Evolutionary conservation across 805 yeast species (phyloP).

Genomic region (Candida germanica): DNA sequence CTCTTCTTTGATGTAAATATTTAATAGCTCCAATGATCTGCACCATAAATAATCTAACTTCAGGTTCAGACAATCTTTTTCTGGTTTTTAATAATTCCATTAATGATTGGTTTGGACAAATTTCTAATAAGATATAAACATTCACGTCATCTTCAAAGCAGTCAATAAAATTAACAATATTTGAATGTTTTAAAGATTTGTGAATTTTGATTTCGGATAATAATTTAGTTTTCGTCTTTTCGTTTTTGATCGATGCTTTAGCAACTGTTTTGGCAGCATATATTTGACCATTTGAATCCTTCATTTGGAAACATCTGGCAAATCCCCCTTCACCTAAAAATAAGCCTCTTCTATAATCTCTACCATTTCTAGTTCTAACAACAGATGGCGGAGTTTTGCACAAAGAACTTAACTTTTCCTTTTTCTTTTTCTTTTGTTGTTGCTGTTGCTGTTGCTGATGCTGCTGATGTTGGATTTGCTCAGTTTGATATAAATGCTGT

Average conservation of each 20-base stretch:
- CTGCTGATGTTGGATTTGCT: constrained; percentile 9
- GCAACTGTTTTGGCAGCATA: constrained; percentile 98
- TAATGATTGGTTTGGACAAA: constrained; percentile 90
- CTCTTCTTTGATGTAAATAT: constrained; percentile 87
- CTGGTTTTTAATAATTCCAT: constrained; percentile 89
- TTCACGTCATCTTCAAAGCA: constrained; percentile 96
- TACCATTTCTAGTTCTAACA: constrained; percentile 81
- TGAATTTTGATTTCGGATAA: constrained; percentile 94
- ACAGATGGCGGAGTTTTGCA: constrained; percentile 97
- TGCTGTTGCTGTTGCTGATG: constrained; percentile 19
- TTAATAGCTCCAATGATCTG: constrained; percentile 93
- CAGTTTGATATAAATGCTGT: constrained; percentile 12
- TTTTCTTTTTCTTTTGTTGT: constrained; percentile 57
- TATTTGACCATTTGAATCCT: constrained; percentile 79
- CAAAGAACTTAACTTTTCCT: constrained; percentile 82
- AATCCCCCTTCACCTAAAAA: constrained; percentile 98
- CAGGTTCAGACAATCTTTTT: constrained; percentile 84
- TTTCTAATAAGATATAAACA: constrained; percentile 89
- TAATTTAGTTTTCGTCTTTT: constrained; percentile 81
- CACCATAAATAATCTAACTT: constrained; percentile 83
- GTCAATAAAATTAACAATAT: constrained; percentile 88
- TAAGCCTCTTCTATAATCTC: constrained; percentile 85
- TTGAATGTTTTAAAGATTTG: constrained; percentile 81
- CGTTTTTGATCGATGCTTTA: constrained; percentile 86
- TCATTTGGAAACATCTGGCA: constrained; percentile 97